Evolutionary conservation across 306 rosid genomes (phyloP).

Genomic region (Inga leiocalycina): DNA sequence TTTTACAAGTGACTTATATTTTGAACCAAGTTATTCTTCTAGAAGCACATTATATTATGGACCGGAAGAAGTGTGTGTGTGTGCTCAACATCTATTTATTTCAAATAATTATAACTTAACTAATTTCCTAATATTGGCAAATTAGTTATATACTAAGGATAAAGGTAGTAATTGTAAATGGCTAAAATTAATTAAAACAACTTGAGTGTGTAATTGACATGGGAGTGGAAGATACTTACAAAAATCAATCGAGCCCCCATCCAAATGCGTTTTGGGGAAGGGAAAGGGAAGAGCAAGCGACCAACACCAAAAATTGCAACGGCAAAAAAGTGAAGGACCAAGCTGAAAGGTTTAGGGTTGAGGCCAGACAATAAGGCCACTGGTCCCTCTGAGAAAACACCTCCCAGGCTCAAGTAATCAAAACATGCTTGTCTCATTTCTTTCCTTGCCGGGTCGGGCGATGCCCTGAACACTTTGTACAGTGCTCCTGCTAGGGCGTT

Average conservation of each 20-base stretch:
- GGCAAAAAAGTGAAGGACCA: conserved; percentile 59
- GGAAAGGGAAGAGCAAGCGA: conserved; percentile 58
- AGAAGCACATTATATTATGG: too few species aligned
- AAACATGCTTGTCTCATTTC: conserved; percentile 67
- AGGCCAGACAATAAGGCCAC: conserved; percentile 61
- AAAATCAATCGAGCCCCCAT: conserved; percentile 56
- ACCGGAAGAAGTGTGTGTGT: too few species aligned
- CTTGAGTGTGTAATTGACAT: too few species aligned
- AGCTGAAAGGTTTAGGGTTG: conserved; percentile 53
- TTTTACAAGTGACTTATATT: too few species aligned
- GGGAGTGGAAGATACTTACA: conserved; percentile 28
- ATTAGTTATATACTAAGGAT: too few species aligned
- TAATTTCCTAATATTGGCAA: too few species aligned
- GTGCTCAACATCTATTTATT: too few species aligned
- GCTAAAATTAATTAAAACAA: too few species aligned
- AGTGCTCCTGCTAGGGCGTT: conserved; percentile 77
- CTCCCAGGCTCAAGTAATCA: conserved; percentile 64
- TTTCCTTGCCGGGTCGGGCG: conserved; percentile 65
- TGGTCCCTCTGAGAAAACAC: conserved; percentile 54
- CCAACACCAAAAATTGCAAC: conserved; percentile 57
- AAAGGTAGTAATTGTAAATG: too few species aligned
- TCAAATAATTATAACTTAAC: too few species aligned
- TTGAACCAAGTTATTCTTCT: too few species aligned
- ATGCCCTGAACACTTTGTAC: conserved; percentile 70
- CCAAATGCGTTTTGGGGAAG: conserved; percentile 59